Evolutionary conservation across 352 stramenopile genomes (phyloP).

Genomic region (Phytophthora idaei): DNA sequence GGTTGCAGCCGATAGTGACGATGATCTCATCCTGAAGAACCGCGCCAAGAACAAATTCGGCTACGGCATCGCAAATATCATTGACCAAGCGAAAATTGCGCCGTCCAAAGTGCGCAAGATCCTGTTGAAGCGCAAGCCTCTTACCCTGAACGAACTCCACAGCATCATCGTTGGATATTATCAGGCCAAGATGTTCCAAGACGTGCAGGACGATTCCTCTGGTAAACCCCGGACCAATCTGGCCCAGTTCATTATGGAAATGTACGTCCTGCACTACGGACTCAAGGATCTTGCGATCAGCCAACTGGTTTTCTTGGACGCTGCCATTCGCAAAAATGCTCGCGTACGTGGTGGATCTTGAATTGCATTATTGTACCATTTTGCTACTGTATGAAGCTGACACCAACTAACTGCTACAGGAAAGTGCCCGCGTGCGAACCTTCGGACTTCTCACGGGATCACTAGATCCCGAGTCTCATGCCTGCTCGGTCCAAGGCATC

Average conservation of each 20-base stretch:
- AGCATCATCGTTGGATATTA: conserved; percentile 81
- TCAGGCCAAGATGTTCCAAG: conserved; percentile 83
- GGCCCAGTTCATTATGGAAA: conserved; percentile 84
- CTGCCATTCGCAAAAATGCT: conserved; percentile 70
- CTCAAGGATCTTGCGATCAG: conserved; percentile 83
- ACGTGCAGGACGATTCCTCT: conserved; percentile 69
- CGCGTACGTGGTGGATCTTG: conserved; percentile 29
- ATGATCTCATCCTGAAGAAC: conserved; percentile 66
- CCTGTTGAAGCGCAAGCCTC: conserved; percentile 69
- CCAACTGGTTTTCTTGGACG: conserved; percentile 80
- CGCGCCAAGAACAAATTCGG: conserved; percentile 66
- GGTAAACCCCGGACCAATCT: conserved; percentile 61
- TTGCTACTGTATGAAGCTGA: conserved; percentile 2
- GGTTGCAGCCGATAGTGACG: conserved; percentile 33
- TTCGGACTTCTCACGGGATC: conserved; percentile 77
- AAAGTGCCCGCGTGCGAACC: conserved; percentile 69
- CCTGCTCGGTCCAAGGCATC: conserved; percentile 73
- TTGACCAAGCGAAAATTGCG: conserved; percentile 75
- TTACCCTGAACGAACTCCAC: conserved; percentile 74
- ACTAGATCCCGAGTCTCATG: conserved; percentile 76
- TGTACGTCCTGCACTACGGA: conserved; percentile 83
- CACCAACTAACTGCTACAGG: conserved; percentile 24
- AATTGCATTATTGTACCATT: neutral
- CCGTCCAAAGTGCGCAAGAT: conserved; percentile 79
- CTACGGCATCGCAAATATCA: conserved; percentile 77